These are phyloP conservation scores for Talaromyces pinophilus DNA, from an alignment of 2,329 filamentous ascomycete genomes.

Conservation along the genomic window DNA sequence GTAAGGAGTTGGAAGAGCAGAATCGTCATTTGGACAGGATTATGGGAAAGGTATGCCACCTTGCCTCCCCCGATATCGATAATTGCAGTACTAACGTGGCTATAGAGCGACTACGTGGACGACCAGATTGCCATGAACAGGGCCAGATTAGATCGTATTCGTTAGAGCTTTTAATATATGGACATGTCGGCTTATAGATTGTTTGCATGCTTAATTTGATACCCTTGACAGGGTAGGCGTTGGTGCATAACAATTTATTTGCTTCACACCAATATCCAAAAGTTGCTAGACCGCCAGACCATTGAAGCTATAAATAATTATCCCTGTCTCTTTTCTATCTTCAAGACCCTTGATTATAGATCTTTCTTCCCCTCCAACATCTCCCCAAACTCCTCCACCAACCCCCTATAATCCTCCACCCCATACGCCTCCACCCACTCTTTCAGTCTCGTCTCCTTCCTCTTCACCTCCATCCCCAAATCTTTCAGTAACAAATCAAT, in stretches of 20 bases:
- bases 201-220: neutral
- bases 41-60: constrained; percentile 67
- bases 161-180: constrained; percentile 27
- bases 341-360: neutral
- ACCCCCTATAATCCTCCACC: constrained; percentile 42
- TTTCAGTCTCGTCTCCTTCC: constrained; percentile 38
- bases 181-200: neutral
- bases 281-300: too few relatives aligned
- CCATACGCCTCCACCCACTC: constrained; percentile 44
- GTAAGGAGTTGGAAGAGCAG: constrained; percentile 72
- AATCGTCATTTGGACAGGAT: constrained; percentile 78
- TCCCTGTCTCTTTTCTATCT: neutral
- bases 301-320: neutral
- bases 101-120: constrained; percentile 77
- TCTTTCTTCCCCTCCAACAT: constrained; percentile 6
- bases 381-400: constrained; percentile 42
- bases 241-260: neutral
- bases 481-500: constrained; percentile 68
- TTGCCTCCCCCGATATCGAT: too few relatives aligned
- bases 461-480: constrained; percentile 57
- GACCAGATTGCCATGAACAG: constrained; percentile 79
- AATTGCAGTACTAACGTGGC: constrained; percentile 27
- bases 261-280: too few relatives aligned
- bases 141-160: constrained; percentile 64
- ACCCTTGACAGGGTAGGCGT: constrained; percentile 3